Evolutionary conservation across 208 protist species (phyloP).

Genomic region (Trypanosomatidae sp.): DNA sequence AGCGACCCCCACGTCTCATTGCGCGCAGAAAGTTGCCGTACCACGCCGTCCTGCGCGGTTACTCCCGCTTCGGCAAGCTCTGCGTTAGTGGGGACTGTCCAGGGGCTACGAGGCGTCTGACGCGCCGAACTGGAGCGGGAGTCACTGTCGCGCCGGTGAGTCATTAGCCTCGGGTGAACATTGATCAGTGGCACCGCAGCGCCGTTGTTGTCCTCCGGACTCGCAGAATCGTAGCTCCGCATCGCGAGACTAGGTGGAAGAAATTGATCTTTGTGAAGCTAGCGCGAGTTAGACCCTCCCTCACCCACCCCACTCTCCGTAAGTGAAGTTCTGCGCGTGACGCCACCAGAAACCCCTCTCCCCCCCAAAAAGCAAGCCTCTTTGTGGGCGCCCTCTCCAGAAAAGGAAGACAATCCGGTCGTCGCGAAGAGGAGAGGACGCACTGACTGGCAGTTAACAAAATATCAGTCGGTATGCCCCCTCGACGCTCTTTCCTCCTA

Average conservation of each 20-base stretch:
- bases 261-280: not conserved
- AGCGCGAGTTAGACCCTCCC: not conserved
- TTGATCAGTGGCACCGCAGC: not conserved
- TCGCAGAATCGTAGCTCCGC: constrained; percentile 11
- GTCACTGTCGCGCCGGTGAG: constrained; percentile 26
- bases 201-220: not conserved
- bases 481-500: not conserved
- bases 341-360: too few relatives aligned
- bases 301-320: too few relatives aligned
- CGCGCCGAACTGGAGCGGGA: constrained; percentile 15
- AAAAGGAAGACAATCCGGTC: not conserved
- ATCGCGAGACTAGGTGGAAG: not conserved
- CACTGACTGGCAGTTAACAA: not conserved
- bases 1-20: constrained; percentile 29
- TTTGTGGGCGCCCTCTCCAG: too few relatives aligned
- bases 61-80: constrained; percentile 25
- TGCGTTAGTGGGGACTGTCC: constrained; percentile 8
- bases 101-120: constrained; percentile 7
- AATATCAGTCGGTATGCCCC: not conserved
- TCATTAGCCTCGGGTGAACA: constrained; percentile 65
- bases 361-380: too few relatives aligned
- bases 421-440: not conserved
- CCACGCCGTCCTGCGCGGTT: constrained; percentile 37
- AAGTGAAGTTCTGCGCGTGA: too few relatives aligned
- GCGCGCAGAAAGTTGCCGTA: constrained; percentile 40